Percentiles rank a stretch among this genome's conserved stretches.
phyloP scores from a whole-genome alignment of 2,329 filamentous ascomycete species.

The Colletotrichum cuscutae region DNA sequence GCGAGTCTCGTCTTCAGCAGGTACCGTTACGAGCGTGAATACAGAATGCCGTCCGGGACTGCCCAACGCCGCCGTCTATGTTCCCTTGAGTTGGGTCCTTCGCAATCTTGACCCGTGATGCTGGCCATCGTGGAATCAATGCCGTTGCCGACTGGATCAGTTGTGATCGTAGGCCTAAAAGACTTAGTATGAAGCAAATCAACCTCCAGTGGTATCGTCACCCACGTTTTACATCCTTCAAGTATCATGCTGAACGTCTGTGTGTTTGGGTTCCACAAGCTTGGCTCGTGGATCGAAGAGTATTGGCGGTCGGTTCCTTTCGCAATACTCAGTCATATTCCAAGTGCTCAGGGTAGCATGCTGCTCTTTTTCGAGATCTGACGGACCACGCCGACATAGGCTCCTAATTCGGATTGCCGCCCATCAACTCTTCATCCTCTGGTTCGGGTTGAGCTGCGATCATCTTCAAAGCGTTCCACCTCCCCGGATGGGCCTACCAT shows the following conservation, averaged over 20 bases:
- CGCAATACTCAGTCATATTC: neutral
- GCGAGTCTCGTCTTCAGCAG: constrained; percentile 7
- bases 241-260: neutral
- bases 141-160: neutral
- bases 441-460: neutral
- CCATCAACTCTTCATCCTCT: neutral
- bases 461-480: neutral
- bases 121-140: neutral
- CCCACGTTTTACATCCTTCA: constrained; percentile 31
- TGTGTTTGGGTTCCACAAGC: neutral
- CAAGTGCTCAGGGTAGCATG: neutral
- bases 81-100: neutral
- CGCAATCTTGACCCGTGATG: neutral
- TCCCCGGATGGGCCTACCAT: constrained; percentile 50
- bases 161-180: constrained; percentile 14
- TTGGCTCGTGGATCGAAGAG: neutral
- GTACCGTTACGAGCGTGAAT: constrained; percentile 2
- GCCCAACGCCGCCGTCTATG: neutral
- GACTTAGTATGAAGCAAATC: constrained; percentile 31
- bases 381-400: neutral
- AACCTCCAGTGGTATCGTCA: constrained; percentile 25
- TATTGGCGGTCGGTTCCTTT: neutral
- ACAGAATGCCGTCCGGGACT: constrained; percentile 6
- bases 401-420: neutral
- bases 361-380: neutral